Percentiles rank a stretch among this genome's conserved stretches.
Evolutionary conservation across 2,329 filamentous ascomycete genomes (phyloP).

Genomic region (Tetracladium maxilliforme): DNA sequence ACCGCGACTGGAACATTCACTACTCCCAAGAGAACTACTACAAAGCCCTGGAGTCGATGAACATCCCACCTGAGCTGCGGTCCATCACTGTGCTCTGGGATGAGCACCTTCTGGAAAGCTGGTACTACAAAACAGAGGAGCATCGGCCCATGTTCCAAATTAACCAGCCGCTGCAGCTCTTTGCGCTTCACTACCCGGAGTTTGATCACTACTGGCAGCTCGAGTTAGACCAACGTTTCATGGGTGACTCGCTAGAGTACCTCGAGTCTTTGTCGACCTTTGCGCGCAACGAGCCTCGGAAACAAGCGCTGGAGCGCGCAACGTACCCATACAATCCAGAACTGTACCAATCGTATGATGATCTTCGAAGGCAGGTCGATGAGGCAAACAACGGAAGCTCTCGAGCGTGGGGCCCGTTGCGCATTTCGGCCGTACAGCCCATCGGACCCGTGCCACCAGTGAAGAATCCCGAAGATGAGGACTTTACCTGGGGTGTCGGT

Average conservation of each 20-base stretch:
- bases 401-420: slow-evolving; percentile 5
- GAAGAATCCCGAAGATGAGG: background rate
- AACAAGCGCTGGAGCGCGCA: slow-evolving; percentile 42
- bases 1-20: slow-evolving; percentile 30
- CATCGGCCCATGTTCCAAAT: background rate
- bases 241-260: slow-evolving; percentile 15
- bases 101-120: slow-evolving; percentile 46
- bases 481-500: background rate
- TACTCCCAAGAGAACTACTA: slow-evolving; percentile 28
- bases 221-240: slow-evolving; percentile 30
- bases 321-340: slow-evolving; percentile 38
- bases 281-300: slow-evolving; percentile 35
- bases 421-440: background rate
- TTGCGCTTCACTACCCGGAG: slow-evolving; percentile 43
- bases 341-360: slow-evolving; percentile 30
- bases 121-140: slow-evolving; percentile 32
- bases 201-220: slow-evolving; percentile 43
- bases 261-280: slow-evolving; percentile 19
- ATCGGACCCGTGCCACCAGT: background rate
- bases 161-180: slow-evolving; percentile 45
- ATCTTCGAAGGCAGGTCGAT: slow-evolving; percentile 18
- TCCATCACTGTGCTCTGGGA: slow-evolving; percentile 53
- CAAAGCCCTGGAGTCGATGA: slow-evolving; percentile 27
- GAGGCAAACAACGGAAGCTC: slow-evolving; percentile 3
- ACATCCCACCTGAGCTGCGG: slow-evolving; percentile 34